Percentiles rank a stretch among this genome's conserved stretches.
phyloP scores from a whole-genome alignment of 257 asterid genomes.

The Thymus quinquecostatus region DNA sequence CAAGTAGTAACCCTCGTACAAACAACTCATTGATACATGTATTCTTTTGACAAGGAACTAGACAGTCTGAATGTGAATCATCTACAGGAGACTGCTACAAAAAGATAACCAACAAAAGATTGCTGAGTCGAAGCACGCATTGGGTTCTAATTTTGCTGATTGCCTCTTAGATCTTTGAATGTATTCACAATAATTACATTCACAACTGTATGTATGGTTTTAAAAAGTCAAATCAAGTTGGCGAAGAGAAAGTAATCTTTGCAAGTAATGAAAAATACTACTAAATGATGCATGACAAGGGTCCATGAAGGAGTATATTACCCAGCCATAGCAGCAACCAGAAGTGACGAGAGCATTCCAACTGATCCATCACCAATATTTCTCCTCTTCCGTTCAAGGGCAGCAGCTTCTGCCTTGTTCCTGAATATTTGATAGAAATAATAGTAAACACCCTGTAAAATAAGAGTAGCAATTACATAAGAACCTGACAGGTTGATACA shows the following conservation, averaged over 20 bases:
- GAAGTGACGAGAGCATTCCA: slow-evolving; percentile 89
- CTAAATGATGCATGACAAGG: slow-evolving; percentile 12
- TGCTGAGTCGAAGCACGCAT: not conserved
- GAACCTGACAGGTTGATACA: slow-evolving; percentile 38
- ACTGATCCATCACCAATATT: slow-evolving; percentile 96
- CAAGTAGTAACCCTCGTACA: not conserved
- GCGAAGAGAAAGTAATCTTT: not conserved
- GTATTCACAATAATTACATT: not conserved
- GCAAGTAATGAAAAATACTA: slow-evolving; percentile 6
- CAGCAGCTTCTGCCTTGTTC: slow-evolving; percentile 76
- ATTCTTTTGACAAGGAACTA: slow-evolving; percentile 13
- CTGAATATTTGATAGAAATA: slow-evolving; percentile 98
- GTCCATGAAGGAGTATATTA: slow-evolving; percentile 40
- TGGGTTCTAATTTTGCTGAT: not conserved
- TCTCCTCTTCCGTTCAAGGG: slow-evolving; percentile 64
- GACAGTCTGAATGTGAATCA: slow-evolving; percentile 15
- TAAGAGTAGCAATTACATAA: slow-evolving; percentile 51
- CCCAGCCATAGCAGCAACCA: slow-evolving; percentile 95
- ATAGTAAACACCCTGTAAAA: slow-evolving; percentile 98
- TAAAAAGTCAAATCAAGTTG: not conserved
- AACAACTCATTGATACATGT: not conserved
- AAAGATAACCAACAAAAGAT: not conserved
- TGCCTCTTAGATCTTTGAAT: not conserved
- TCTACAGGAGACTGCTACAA: not conserved
- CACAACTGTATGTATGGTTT: not conserved